Evolutionary conservation across 163 green algal genomes (phyloP).

Genomic region (Scenedesmus sp.): DNA sequence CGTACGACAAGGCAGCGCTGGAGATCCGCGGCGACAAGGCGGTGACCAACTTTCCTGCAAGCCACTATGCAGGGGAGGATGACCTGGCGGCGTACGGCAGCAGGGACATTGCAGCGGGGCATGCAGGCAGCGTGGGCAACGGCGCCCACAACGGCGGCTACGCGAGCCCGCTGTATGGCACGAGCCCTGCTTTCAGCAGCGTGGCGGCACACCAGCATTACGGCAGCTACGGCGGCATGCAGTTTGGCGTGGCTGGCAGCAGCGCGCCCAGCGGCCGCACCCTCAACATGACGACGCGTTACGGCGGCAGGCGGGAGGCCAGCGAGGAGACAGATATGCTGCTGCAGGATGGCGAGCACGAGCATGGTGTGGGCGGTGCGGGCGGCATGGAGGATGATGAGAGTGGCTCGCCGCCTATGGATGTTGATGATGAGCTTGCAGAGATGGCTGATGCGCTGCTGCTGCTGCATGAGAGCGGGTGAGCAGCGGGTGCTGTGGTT

Average conservation of each 20-base stretch:
- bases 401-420: constrained; percentile 38
- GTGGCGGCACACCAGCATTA: constrained; percentile 21
- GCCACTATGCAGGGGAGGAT: constrained; percentile 35
- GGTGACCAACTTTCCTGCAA: constrained; percentile 37
- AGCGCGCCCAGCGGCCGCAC: constrained; percentile 46
- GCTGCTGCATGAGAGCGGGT: constrained; percentile 71
- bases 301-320: constrained; percentile 34
- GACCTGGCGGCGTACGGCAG: constrained; percentile 1
- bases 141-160: neutral
- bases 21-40: constrained; percentile 83
- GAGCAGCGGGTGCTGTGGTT: neutral
- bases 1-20: constrained; percentile 87
- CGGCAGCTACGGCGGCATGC: neutral
- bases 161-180: constrained; percentile 21
- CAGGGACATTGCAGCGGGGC: constrained; percentile 16
- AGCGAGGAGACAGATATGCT: constrained; percentile 41
- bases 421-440: constrained; percentile 72
- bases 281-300: constrained; percentile 17
- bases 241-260: constrained; percentile 43
- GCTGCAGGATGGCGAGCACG: neutral
- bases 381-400: constrained; percentile 1
- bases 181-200: constrained; percentile 40
- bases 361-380: neutral
- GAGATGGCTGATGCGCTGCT: constrained; percentile 75
- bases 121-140: constrained; percentile 26